These are phyloP conservation scores for Entamoeba invadens DNA, from an alignment of 208 protist species.

Conservation along the genomic window DNA sequence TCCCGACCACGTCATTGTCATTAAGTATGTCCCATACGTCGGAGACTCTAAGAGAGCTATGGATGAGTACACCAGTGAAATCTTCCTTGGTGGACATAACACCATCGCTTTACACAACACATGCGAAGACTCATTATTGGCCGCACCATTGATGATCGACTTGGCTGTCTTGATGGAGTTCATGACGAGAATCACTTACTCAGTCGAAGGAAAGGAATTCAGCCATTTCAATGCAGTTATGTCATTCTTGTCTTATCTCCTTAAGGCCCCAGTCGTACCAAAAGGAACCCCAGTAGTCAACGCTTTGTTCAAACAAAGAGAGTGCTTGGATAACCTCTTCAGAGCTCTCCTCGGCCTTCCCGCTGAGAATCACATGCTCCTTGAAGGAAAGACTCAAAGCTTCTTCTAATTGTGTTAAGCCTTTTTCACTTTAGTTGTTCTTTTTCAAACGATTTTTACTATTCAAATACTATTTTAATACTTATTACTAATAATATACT, in stretches of 20 bases:
- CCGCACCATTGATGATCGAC: constrained; percentile 89
- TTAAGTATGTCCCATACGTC: constrained; percentile 91
- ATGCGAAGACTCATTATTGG: constrained; percentile 92
- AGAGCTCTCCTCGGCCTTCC: constrained; percentile 73
- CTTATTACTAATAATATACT: too few relatives aligned
- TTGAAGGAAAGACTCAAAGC: not conserved
- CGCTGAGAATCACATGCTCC: not conserved
- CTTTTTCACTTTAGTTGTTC: not conserved
- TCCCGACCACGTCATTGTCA: constrained; percentile 92
- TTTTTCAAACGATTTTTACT: too few relatives aligned
- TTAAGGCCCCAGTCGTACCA: constrained; percentile 63
- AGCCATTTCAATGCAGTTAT: constrained; percentile 67
- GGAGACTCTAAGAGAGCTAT: constrained; percentile 79
- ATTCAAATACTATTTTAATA: too few relatives aligned
- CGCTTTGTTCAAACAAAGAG: constrained; percentile 78
- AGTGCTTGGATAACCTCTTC: constrained; percentile 76
- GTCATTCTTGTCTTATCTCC: constrained; percentile 78
- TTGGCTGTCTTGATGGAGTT: constrained; percentile 82
- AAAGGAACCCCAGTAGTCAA: constrained; percentile 81
- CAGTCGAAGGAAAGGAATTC: constrained; percentile 28
- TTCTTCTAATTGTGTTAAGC: not conserved
- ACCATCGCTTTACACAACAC: constrained; percentile 83
- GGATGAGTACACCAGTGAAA: constrained; percentile 90
- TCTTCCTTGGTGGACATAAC: constrained; percentile 86
- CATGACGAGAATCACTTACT: constrained; percentile 61